Conservation (phyloP, 768 basidiomycete species). For the Leccinum pellstonianum region DNA sequence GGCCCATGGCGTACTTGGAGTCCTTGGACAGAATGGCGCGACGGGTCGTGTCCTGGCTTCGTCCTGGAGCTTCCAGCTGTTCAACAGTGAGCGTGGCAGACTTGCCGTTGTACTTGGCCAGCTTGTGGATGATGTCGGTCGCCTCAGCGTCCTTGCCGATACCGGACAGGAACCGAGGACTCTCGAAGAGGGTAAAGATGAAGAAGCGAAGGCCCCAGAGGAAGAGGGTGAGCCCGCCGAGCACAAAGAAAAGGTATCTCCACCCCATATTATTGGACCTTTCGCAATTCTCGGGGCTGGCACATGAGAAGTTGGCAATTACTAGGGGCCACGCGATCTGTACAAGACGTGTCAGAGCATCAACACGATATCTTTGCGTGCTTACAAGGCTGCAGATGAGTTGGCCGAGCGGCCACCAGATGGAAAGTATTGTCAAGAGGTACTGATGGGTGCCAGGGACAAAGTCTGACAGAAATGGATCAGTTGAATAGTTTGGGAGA, state of each 20-base stretch:
- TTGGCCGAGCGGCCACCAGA: constrained; percentile 62
- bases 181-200: constrained; percentile 52
- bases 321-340: constrained; percentile 63
- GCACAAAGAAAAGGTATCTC: constrained; percentile 55
- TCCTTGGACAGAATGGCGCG: constrained; percentile 39
- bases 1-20: constrained; percentile 37
- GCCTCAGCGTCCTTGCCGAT: constrained; percentile 53
- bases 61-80: constrained; percentile 39
- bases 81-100: constrained; percentile 43
- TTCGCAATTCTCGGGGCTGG: constrained; percentile 34
- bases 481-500: background rate
- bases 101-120: constrained; percentile 52
- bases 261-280: constrained; percentile 59
- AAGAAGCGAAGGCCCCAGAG: constrained; percentile 55
- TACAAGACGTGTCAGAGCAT: background rate
- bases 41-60: constrained; percentile 12
- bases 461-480: constrained; percentile 38
- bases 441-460: constrained; percentile 56
- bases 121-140: constrained; percentile 43
- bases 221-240: constrained; percentile 52
- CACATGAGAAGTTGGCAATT: constrained; percentile 54
- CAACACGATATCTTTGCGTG: background rate
- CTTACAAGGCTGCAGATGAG: constrained; percentile 47
- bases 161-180: constrained; percentile 57
- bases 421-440: constrained; percentile 53